Conservation (phyloP, 768 basidiomycete genomes). For the Boletellus emodensis region DNA sequence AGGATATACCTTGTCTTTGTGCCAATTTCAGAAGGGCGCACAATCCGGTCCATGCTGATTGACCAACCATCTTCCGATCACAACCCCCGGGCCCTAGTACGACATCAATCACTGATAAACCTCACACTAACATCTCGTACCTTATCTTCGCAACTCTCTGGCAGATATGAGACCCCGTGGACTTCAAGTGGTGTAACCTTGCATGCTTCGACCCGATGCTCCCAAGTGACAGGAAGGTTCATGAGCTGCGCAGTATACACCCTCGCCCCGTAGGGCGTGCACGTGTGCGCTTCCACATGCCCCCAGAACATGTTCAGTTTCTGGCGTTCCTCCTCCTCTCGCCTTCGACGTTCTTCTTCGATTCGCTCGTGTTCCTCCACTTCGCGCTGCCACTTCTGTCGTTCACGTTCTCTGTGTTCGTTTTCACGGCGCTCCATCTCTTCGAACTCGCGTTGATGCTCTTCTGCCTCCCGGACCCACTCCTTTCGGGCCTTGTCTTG, state of each 20-base stretch:
- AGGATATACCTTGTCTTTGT: slow-evolving; percentile 28
- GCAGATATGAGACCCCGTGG: slow-evolving; percentile 17
- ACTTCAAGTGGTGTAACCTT: slow-evolving; percentile 21
- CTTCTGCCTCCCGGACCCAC: slow-evolving; percentile 6
- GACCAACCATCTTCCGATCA: slow-evolving; percentile 26
- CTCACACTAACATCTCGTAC: slow-evolving; percentile 1
- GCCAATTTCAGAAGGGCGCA: slow-evolving; percentile 22
- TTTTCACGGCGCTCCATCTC: slow-evolving; percentile 12
- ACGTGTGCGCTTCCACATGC: slow-evolving; percentile 13
- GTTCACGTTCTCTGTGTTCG: slow-evolving; percentile 3
- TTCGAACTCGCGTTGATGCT: slow-evolving; percentile 6
- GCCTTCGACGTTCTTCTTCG: slow-evolving; percentile 11
- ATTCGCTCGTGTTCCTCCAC: slow-evolving; percentile 7
- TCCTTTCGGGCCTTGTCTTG: background rate
- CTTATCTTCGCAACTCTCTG: slow-evolving; percentile 20
- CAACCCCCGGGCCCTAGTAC: slow-evolving; percentile 14
- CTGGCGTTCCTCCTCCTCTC: slow-evolving; percentile 26
- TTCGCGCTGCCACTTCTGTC: no score
- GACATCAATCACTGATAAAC: background rate
- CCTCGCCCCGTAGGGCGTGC: slow-evolving; percentile 24
- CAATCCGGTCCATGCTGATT: slow-evolving; percentile 30
- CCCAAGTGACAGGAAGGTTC: slow-evolving; percentile 23
- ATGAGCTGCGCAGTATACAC: slow-evolving; percentile 28
- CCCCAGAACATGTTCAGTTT: slow-evolving; percentile 27
- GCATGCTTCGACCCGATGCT: slow-evolving; percentile 25